phyloP scores from a whole-genome alignment of 163 green algal genomes.

The Scenedesmus sp. region DNA sequence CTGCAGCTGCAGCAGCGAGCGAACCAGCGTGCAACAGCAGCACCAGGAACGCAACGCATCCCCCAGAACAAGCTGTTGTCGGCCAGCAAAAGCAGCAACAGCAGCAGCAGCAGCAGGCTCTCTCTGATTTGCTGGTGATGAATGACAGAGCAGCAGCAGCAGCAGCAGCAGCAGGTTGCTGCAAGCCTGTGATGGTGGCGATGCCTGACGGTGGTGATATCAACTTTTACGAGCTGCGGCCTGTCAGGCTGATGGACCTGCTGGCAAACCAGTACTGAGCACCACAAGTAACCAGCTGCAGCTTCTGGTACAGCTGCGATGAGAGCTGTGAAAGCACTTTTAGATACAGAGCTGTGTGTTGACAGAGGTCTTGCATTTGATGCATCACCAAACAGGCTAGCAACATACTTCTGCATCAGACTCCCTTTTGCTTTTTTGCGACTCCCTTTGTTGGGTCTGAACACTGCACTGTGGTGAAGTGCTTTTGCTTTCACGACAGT shows the following conservation, averaged over 20 bases:
- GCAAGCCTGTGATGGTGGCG: slow-evolving; percentile 23
- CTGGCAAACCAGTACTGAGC: slow-evolving; percentile 14
- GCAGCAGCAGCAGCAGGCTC: not conserved
- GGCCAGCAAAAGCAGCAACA: not conserved
- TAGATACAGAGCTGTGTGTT: too few species aligned
- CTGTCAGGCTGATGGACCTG: slow-evolving; percentile 30
- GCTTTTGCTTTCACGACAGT: too few species aligned
- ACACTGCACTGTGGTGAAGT: too few species aligned
- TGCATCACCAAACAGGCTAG: too few species aligned
- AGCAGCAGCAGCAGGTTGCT: not conserved
- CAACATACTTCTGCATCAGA: too few species aligned
- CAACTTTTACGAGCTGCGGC: slow-evolving; percentile 41
- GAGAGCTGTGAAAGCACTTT: too few species aligned
- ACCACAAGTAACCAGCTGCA: not conserved
- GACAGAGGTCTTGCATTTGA: too few species aligned
- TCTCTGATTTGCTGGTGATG: not conserved
- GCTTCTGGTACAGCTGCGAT: not conserved
- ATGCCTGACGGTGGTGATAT: slow-evolving; percentile 42
- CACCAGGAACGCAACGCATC: too few species aligned
- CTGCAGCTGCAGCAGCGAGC: not conserved
- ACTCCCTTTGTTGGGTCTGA: too few species aligned
- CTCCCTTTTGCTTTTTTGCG: too few species aligned
- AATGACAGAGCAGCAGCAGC: not conserved
- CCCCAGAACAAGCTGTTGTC: too few species aligned
- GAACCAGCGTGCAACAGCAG: not conserved